Percentiles rank a stretch among this genome's conserved stretches.
Evolutionary conservation across 1,284 basidiomycete genomes (phyloP).

Genomic region (Earliella scabrosa): DNA sequence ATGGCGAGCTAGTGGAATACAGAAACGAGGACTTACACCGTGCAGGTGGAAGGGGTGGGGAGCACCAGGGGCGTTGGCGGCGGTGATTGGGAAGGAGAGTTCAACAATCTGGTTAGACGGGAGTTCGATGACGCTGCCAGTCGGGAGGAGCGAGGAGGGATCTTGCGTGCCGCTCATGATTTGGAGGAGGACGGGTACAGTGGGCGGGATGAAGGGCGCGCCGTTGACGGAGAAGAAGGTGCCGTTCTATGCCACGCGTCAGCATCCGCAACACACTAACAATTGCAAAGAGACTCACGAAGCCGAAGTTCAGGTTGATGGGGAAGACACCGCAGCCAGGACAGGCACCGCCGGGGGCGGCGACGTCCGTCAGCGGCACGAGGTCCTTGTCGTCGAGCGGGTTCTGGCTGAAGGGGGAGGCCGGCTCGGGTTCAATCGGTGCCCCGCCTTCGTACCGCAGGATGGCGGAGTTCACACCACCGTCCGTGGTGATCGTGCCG

Average conservation of each 20-base stretch:
- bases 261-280: not conserved
- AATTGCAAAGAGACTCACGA: constrained; percentile 19
- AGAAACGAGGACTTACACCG: constrained; percentile 31
- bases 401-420: constrained; percentile 24
- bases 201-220: constrained; percentile 28
- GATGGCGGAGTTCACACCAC: constrained; percentile 41
- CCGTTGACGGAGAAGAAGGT: constrained; percentile 31
- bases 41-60: constrained; percentile 46
- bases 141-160: constrained; percentile 33
- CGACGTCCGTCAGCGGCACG: constrained; percentile 21
- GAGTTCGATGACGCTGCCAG: constrained; percentile 35
- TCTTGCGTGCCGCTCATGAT: constrained; percentile 36
- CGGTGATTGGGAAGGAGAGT: constrained; percentile 35
- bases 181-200: constrained; percentile 40
- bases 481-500: constrained; percentile 34
- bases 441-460: constrained; percentile 41
- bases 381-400: constrained; percentile 35
- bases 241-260: not conserved
- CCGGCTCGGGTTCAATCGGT: constrained; percentile 45
- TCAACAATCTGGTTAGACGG: constrained; percentile 38
- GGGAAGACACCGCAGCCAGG: constrained; percentile 35
- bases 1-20: not conserved
- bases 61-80: constrained; percentile 28
- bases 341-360: constrained; percentile 27
- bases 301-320: constrained; percentile 28